phyloP scores from a whole-genome alignment of 2,329 filamentous ascomycete species.

The Parasarocladium wereldwijsianum region DNA sequence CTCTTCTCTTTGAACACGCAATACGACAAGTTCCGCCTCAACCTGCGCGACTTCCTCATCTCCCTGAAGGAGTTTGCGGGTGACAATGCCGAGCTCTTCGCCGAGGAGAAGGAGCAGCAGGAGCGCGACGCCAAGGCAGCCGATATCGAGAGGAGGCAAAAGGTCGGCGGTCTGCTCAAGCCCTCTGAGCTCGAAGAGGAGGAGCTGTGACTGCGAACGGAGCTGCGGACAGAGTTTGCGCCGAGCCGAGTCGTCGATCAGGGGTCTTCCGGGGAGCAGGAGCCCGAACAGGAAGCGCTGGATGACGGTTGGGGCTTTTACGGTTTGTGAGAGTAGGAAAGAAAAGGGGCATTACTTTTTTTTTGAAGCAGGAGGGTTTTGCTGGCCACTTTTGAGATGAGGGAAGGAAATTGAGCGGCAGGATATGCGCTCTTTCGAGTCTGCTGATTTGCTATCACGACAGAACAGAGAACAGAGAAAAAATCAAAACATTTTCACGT shows the following conservation, averaged over 20 bases:
- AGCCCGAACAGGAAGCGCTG: slow-evolving; percentile 8
- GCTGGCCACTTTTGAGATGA: background rate
- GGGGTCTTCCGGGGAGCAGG: slow-evolving; percentile 8
- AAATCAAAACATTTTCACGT: too few species aligned
- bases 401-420: background rate
- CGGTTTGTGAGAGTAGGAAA: slow-evolving; percentile 31
- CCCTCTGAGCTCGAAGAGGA: slow-evolving; percentile 92
- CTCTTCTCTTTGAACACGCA: slow-evolving; percentile 81
- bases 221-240: slow-evolving; percentile 47
- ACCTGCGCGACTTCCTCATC: slow-evolving; percentile 92
- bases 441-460: too few species aligned
- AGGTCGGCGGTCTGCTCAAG: slow-evolving; percentile 90
- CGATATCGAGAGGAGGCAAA: slow-evolving; percentile 83
- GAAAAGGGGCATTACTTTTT: too few species aligned
- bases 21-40: slow-evolving; percentile 87
- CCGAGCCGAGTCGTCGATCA: slow-evolving; percentile 17
- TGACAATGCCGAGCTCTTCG: slow-evolving; percentile 87
- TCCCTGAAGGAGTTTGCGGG: slow-evolving; percentile 93
- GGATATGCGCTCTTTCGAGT: background rate
- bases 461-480: too few species aligned
- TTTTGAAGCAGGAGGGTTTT: too few species aligned
- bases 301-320: slow-evolving; percentile 53
- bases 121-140: slow-evolving; percentile 72
- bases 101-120: slow-evolving; percentile 88
- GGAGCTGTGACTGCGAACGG: slow-evolving; percentile 70